Conservation (phyloP, 495 filamentous ascomycete genomes). For the Hyphodiscus hymeniophilus region DNA sequence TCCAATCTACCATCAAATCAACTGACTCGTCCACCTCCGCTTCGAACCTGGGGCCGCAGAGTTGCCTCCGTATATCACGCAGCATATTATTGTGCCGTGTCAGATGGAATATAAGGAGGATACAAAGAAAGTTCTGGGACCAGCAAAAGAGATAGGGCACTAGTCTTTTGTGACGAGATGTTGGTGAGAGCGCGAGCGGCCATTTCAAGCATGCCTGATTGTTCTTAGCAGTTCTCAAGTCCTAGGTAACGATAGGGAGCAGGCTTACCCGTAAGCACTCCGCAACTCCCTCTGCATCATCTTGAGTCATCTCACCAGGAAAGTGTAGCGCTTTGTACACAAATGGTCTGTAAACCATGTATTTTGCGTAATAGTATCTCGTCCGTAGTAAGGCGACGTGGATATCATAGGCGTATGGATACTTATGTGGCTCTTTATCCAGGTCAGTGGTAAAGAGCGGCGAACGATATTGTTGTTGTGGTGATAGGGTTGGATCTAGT, state of each 20-base stretch:
- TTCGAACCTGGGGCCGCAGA: slow-evolving; percentile 38
- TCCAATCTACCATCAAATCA: slow-evolving; percentile 43
- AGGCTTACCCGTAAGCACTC: slow-evolving; percentile 37
- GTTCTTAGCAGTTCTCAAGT: neutral
- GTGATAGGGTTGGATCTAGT: slow-evolving; percentile 19
- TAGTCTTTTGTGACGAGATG: slow-evolving; percentile 44
- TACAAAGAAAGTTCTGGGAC: slow-evolving; percentile 48
- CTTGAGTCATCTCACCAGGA: slow-evolving; percentile 41
- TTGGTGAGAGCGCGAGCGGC: slow-evolving; percentile 49
- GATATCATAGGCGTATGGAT: slow-evolving; percentile 43
- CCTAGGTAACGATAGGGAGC: neutral
- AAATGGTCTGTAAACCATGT: slow-evolving; percentile 50
- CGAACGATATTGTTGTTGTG: slow-evolving; percentile 2
- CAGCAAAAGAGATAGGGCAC: slow-evolving; percentile 51
- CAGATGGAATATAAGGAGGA: slow-evolving; percentile 46
- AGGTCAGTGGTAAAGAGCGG: slow-evolving; percentile 44
- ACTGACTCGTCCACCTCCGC: slow-evolving; percentile 39
- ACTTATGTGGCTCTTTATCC: slow-evolving; percentile 31
- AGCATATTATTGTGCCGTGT: slow-evolving; percentile 40
- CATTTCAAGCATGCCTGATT: slow-evolving; percentile 37
- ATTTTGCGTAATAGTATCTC: slow-evolving; percentile 51
- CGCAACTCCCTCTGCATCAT: slow-evolving; percentile 41
- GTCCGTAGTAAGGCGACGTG: slow-evolving; percentile 47
- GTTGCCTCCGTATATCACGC: slow-evolving; percentile 30
- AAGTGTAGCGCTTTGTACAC: slow-evolving; percentile 54